Evolutionary conservation across 202 grass and related monocot species (phyloP).

Genomic region (Musa balbisiana): DNA sequence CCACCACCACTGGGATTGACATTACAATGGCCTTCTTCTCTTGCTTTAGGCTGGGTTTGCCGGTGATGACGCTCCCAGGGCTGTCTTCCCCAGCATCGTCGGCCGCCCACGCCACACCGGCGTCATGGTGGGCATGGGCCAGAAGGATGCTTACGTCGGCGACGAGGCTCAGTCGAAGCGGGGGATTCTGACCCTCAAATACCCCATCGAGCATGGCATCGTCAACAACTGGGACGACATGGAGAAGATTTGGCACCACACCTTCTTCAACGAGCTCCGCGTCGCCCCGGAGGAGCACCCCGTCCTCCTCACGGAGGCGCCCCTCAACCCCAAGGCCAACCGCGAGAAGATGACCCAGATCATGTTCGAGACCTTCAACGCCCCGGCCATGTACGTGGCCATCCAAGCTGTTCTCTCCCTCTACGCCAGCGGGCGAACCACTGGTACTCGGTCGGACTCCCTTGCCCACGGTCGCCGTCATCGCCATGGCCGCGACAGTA

Average conservation of each 20-base stretch:
- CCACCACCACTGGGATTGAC: background rate
- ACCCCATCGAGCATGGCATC: conserved; percentile 7
- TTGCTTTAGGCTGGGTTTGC: background rate
- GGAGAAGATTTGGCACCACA: conserved; percentile 8
- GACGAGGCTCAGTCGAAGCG: conserved; percentile 3
- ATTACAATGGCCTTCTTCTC: background rate
- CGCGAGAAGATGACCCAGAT: conserved; percentile 5
- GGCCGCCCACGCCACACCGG: conserved; percentile 3
- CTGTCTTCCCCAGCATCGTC: conserved; percentile 7
- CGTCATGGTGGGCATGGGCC: conserved; percentile 5
- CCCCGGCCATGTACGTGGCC: background rate
- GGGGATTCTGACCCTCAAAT: background rate
- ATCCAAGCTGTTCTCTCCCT: conserved; percentile 3
- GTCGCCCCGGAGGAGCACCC: conserved; percentile 3
- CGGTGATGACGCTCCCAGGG: conserved; percentile 2
- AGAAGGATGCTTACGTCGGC: conserved; percentile 2
- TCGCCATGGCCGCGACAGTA: no score
- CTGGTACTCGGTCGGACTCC: background rate
- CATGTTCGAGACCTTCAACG: conserved; percentile 12
- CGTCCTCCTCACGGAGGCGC: conserved; percentile 1
- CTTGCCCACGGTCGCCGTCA: background rate
- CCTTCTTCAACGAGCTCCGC: conserved; percentile 4
- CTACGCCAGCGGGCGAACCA: conserved; percentile 1
- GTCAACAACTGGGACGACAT: conserved; percentile 9
- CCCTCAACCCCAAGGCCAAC: conserved; percentile 4